These are phyloP conservation scores for Coniferiporia sulphurascens DNA, from an alignment of 1,284 basidiomycete species.

Conservation along the genomic window DNA sequence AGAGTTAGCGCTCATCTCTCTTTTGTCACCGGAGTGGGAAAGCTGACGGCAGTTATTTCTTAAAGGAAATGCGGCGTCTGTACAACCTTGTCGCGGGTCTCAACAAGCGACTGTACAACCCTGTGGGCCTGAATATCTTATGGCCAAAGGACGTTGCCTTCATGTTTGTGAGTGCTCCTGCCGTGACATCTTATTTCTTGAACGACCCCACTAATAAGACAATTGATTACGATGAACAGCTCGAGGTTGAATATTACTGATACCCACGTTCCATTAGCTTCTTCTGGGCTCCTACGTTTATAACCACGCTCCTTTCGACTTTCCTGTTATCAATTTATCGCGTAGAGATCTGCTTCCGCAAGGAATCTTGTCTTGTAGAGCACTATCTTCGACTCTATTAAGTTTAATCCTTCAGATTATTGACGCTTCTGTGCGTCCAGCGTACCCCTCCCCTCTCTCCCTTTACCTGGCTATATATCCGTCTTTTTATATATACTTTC, in stretches of 20 bases:
- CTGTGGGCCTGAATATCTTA: slow-evolving; percentile 74
- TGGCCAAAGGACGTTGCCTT: slow-evolving; percentile 79
- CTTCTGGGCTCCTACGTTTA: neutral
- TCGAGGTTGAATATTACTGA: slow-evolving; percentile 19
- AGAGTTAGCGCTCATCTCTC: slow-evolving; percentile 43
- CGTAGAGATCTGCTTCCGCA: neutral
- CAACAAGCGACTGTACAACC: slow-evolving; percentile 71
- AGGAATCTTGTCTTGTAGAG: neutral
- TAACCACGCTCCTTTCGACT: slow-evolving; percentile 1
- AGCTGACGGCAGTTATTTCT: neutral
- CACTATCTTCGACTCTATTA: neutral
- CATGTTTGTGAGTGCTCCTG: slow-evolving; percentile 66
- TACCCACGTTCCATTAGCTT: neutral
- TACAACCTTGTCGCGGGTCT: slow-evolving; percentile 53
- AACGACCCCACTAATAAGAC: neutral
- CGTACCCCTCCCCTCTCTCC: neutral
- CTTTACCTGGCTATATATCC: neutral
- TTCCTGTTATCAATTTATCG: neutral
- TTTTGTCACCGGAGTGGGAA: neutral
- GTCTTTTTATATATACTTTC: neutral
- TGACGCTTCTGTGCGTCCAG: neutral
- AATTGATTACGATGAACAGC: neutral
- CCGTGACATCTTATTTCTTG: neutral
- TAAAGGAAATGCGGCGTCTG: slow-evolving; percentile 76
- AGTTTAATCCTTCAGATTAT: neutral